Evolutionary conservation across 306 rosid species (phyloP).

Genomic region (Quercus bicolor): DNA sequence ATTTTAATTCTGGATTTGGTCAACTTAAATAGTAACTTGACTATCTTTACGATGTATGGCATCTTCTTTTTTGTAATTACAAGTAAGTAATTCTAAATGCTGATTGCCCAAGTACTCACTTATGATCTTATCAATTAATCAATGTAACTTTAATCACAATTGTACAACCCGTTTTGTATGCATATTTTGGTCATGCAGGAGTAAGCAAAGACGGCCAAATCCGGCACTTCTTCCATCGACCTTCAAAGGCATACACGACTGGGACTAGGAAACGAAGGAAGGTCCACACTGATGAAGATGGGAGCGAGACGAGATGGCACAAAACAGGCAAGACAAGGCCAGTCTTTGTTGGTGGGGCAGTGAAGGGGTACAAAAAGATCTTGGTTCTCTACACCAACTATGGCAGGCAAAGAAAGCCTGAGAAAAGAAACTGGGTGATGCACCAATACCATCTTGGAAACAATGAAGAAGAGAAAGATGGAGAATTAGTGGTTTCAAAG

Average conservation of each 20-base stretch:
- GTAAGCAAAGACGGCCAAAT: conserved; percentile 80
- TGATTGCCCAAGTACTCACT: neutral
- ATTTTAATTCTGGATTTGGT: neutral
- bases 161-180: neutral
- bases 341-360: conserved; percentile 27
- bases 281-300: conserved; percentile 75
- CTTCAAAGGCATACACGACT: conserved; percentile 93
- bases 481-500: conserved; percentile 77
- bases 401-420: conserved; percentile 69
- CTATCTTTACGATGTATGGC: neutral
- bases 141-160: neutral
- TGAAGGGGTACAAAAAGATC: conserved; percentile 86
- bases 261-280: conserved; percentile 87
- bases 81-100: neutral
- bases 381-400: conserved; percentile 87
- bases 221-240: conserved; percentile 85
- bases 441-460: conserved; percentile 89
- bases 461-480: conserved; percentile 85
- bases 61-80: neutral
- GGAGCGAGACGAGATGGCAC: conserved; percentile 92
- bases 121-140: neutral
- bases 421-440: conserved; percentile 92
- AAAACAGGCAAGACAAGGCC: conserved; percentile 94
- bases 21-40: neutral
- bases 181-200: conserved; percentile 42